phyloP scores from a whole-genome alignment of 768 basidiomycete species.

The Coprinellus aureogranulatus region DNA sequence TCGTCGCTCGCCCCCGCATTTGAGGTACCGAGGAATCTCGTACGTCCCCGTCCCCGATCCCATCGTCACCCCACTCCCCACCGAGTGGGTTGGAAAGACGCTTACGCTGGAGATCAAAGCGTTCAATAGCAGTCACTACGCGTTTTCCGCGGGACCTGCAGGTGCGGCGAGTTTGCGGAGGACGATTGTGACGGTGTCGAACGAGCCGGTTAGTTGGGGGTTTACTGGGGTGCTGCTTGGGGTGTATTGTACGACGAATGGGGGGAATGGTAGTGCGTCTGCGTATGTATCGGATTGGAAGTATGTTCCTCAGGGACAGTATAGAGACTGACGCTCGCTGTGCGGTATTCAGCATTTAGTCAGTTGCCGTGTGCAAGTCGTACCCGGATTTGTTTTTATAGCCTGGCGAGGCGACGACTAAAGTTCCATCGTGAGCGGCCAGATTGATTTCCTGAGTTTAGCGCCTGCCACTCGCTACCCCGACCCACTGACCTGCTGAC shows the following conservation, averaged over 20 bases:
- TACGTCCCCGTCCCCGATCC: constrained; percentile 10
- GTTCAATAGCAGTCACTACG: constrained; percentile 11
- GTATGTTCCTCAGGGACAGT: constrained; percentile 18
- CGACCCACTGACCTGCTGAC: no score
- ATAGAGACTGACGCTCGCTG: constrained; percentile 6
- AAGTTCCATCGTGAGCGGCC: no score
- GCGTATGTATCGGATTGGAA: constrained; percentile 15
- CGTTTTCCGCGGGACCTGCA: constrained; percentile 12
- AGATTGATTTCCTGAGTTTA: no score
- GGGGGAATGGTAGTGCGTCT: constrained; percentile 7
- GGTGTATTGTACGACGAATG: constrained; percentile 15
- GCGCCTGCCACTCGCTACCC: no score
- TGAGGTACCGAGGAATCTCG: constrained; percentile 13
- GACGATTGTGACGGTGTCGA: constrained; percentile 7
- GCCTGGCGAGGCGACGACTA: no score
- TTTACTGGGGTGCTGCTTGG: constrained; percentile 16
- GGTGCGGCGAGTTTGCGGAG: background rate
- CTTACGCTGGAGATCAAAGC: constrained; percentile 14
- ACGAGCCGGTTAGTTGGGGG: constrained; percentile 16
- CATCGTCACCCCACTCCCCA: constrained; percentile 12
- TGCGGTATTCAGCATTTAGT: no score
- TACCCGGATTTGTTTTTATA: no score
- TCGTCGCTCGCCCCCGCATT: no score
- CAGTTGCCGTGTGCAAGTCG: no score
- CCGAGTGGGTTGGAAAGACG: constrained; percentile 4